A percentile compares a stretch with the other conserved stretches of the same genome.
Evolutionary conservation across 2,329 filamentous ascomycete genomes (phyloP).

Genomic region (Penicillium sp.): DNA sequence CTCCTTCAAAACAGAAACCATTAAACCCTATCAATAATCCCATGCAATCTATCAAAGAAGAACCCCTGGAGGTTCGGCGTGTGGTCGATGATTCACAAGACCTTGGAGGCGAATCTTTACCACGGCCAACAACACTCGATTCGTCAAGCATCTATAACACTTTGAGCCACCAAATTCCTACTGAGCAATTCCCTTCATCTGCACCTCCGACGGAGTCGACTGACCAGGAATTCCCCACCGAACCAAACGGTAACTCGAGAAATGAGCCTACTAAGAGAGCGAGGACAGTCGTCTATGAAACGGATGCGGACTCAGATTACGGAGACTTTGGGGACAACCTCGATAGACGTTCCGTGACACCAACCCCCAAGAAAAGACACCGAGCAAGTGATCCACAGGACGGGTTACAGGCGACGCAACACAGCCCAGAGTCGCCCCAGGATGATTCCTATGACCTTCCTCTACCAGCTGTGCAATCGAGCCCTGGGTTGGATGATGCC

Average conservation of each 20-base stretch:
- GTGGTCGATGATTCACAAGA: conserved; percentile 6
- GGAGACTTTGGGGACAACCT: conserved; percentile 27
- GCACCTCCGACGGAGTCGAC: conserved; percentile 1
- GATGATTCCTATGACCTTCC: conserved; percentile 36
- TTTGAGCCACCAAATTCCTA: neutral
- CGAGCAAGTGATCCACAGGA: neutral
- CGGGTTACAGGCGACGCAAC: conserved; percentile 2
- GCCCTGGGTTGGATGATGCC: conserved; percentile 24
- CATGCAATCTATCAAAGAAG: conserved; percentile 21
- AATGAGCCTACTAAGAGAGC: conserved; percentile 14
- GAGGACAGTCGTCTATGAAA: conserved; percentile 42
- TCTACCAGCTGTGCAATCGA: conserved; percentile 21
- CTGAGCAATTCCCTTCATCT: neutral
- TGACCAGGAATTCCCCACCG: neutral
- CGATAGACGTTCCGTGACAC: conserved; percentile 13
- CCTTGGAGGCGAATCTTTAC: neutral
- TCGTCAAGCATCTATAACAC: neutral
- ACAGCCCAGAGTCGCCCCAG: conserved; percentile 11
- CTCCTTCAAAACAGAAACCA: conserved; percentile 23
- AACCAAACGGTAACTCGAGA: neutral
- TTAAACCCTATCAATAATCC: neutral
- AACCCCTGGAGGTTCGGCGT: conserved; percentile 7
- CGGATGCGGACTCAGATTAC: conserved; percentile 41
- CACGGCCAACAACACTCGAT: neutral
- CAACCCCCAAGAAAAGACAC: neutral